phyloP scores from a whole-genome alignment of 176 grass and related monocot genomes.

The Lolium rigidum region DNA sequence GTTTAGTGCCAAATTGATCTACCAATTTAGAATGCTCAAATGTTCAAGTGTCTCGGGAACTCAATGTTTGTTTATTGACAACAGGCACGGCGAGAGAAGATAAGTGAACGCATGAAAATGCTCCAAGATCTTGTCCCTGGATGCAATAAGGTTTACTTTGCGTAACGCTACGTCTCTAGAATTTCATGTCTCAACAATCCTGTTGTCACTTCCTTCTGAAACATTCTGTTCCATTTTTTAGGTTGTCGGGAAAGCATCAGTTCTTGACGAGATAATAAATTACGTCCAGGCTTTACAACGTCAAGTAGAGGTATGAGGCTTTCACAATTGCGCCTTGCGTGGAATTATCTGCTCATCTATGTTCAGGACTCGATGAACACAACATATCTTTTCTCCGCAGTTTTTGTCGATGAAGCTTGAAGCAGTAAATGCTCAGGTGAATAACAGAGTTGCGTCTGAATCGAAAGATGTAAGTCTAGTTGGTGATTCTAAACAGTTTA shows the following conservation, averaged over 20 bases:
- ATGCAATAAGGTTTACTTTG: slow-evolving; percentile 88
- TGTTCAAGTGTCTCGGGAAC: background rate
- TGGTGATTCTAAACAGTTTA: background rate
- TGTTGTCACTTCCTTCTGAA: slow-evolving; percentile 35
- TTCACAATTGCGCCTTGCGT: background rate
- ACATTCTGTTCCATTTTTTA: slow-evolving; percentile 40
- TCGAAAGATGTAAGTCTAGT: slow-evolving; percentile 86
- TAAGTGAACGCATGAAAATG: slow-evolving; percentile 95
- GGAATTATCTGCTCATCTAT: slow-evolving; percentile 5
- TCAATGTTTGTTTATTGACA: slow-evolving; percentile 47
- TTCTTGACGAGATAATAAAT: slow-evolving; percentile 97
- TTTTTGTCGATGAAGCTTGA: slow-evolving; percentile 99
- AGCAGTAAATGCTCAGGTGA: slow-evolving; percentile 80
- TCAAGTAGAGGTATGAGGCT: slow-evolving; percentile 83
- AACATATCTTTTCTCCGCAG: slow-evolving; percentile 53
- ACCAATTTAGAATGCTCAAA: background rate
- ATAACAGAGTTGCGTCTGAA: slow-evolving; percentile 59
- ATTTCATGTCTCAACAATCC: slow-evolving; percentile 31
- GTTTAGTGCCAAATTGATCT: background rate
- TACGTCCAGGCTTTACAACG: slow-evolving; percentile 93
- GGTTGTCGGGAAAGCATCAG: slow-evolving; percentile 94
- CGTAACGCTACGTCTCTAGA: slow-evolving; percentile 34
- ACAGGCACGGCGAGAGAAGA: slow-evolving; percentile 97
- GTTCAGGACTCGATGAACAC: background rate
- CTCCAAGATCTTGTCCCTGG: slow-evolving; percentile 98